Conservation (phyloP, 106 monocot genomes). For the Dendrobium nobile region DNA sequence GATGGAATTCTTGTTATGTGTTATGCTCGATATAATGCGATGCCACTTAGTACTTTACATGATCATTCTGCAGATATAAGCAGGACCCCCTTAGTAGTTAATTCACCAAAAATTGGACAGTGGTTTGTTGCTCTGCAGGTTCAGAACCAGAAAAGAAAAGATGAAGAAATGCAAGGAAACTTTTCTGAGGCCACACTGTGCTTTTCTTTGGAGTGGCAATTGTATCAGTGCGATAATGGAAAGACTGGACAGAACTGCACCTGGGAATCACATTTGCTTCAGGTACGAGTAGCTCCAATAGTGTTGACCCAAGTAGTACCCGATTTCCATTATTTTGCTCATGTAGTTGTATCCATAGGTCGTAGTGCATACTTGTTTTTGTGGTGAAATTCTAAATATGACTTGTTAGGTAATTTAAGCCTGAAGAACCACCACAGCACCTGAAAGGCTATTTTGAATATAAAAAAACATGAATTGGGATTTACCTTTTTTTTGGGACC, state of each 20-base stretch:
- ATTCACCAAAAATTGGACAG: conserved; percentile 55
- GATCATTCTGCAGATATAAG: conserved; percentile 70
- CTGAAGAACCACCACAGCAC: background rate
- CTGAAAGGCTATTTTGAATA: background rate
- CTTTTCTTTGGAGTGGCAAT: conserved; percentile 64
- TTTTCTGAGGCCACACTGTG: conserved; percentile 30
- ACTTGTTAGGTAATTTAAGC: background rate
- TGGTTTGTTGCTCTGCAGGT: conserved; percentile 70
- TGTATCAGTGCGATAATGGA: conserved; percentile 51
- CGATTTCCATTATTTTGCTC: background rate
- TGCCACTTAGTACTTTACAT: conserved; percentile 52
- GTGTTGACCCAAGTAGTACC: background rate
- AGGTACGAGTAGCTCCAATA: conserved; percentile 35
- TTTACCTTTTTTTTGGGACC: background rate
- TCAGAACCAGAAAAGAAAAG: conserved; percentile 37
- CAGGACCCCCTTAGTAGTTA: conserved; percentile 39
- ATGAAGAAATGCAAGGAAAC: conserved; percentile 8
- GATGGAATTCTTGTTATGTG: conserved; percentile 43
- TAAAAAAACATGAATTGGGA: background rate
- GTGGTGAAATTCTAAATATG: background rate
- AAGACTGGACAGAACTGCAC: conserved; percentile 75
- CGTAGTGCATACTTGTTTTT: background rate
- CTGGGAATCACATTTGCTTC: conserved; percentile 45
- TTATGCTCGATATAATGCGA: conserved; percentile 65
- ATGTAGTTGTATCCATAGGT: background rate